These are phyloP conservation scores for Aspergillus pseudoviridinutans DNA, from an alignment of 2,329 filamentous ascomycete species.

Conservation along the genomic window DNA sequence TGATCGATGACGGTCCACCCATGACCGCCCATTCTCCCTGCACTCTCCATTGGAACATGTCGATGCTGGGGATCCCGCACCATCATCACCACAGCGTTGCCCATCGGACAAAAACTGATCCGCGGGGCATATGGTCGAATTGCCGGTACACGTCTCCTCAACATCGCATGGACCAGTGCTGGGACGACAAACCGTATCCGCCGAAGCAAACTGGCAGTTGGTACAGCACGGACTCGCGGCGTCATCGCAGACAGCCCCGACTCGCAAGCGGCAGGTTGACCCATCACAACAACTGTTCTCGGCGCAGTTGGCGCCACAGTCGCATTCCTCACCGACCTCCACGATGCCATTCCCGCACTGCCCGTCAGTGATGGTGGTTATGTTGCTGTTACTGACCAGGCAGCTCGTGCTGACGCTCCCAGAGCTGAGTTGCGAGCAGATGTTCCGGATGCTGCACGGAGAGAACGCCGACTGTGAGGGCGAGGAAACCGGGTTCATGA, in stretches of 20 bases:
- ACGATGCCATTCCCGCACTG: conserved; percentile 87
- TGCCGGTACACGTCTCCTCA: conserved; percentile 7
- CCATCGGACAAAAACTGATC: conserved; percentile 6
- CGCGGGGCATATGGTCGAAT: conserved; percentile 4
- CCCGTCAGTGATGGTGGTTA: conserved; percentile 46
- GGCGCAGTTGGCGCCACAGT: conserved; percentile 61
- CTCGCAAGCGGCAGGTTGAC: conserved; percentile 13
- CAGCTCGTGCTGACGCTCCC: conserved; percentile 68
- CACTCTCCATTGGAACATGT: conserved; percentile 12
- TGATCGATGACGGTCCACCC: conserved; percentile 7
- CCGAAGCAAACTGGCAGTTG: conserved; percentile 6
- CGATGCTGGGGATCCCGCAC: background rate
- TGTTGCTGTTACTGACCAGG: conserved; percentile 54
- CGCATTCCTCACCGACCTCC: conserved; percentile 82
- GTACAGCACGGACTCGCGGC: conserved; percentile 6
- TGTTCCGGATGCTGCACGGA: conserved; percentile 79
- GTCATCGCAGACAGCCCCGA: conserved; percentile 10
- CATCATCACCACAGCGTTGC: conserved; percentile 1
- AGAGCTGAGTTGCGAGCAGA: conserved; percentile 73
- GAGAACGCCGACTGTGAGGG: conserved; percentile 71
- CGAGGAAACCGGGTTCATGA: conserved; percentile 54
- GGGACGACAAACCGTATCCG: conserved; percentile 6
- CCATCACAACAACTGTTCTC: conserved; percentile 17
- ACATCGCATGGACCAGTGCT: conserved; percentile 5
- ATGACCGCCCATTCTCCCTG: conserved; percentile 1